Base-by-base conservation (phyloP, 2,329 filamentous ascomycete genomes). In the Botryotinia narcissicola region DNA sequence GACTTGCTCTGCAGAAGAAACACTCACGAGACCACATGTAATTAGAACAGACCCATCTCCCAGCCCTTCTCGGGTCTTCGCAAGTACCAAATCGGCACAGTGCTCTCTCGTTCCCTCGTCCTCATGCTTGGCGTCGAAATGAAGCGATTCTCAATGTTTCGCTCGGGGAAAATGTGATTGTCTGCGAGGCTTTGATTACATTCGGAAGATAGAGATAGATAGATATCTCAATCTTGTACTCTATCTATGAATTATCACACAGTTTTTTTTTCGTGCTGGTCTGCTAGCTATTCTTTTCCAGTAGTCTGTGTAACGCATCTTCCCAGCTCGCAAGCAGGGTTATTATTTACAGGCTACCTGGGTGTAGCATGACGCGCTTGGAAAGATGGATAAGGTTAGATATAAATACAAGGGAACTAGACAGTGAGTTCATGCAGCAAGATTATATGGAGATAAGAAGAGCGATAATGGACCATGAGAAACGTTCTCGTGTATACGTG, bases 21-120 rank as follows among this genome's bases (percentile, higher is more conserved):
- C 67, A 54, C 51, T 54, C 51, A 70, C 67, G 67, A 70, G 67
- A 70, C 54, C 67, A 70, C 5, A 59, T n/a, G 37, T 63, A 42
- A 70, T 70, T 18, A 51, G 57, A 46, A 61, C 12, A 48, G 42
- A 37, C 54, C 69, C 57, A 59, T 61, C 62, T 44, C 29, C 44
- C 44, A 18, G 42, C 46, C 18, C 32, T 71, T n/a, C 61, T 37
- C 54, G 59, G 67, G 51, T 60, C 57, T 62, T 71, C 32, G 57
- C 25, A 37, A 46, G 16, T 35, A 29, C 42, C 57, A 18, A 63
- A 63, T 63, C 25, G 51, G 25, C 9, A 62, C 57, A 25, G 40
- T 42, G 54, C 42, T 70, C 40, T n/a, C 10, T 46, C 14, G 29
- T 35, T 46, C 29, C 40, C 12, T 46, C 35, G 37, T 20, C 20